phyloP scores from a whole-genome alignment of 73 alveolate genomes.

The Tetrahymena thermophila region DNA sequence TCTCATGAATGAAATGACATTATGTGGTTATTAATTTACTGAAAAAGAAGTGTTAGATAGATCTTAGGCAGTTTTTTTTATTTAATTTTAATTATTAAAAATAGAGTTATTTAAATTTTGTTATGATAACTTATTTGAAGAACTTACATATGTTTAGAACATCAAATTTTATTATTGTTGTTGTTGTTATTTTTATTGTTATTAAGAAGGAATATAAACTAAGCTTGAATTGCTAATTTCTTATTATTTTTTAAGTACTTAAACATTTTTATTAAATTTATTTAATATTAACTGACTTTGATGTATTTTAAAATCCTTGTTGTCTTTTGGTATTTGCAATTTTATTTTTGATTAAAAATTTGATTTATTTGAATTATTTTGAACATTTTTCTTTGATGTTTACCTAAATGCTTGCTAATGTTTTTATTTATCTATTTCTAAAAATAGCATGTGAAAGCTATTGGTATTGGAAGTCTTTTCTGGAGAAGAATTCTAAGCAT shows the following conservation, averaged over 20 bases:
- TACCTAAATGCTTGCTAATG: neutral
- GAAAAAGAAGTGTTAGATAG: neutral
- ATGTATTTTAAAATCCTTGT: neutral
- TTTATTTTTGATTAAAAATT: too few species aligned
- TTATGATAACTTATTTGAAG: neutral
- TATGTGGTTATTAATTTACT: neutral
- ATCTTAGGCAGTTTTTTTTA: neutral
- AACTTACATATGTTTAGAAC: neutral
- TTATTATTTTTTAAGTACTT: neutral
- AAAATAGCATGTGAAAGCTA: neutral
- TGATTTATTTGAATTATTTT: too few species aligned
- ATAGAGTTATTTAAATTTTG: neutral
- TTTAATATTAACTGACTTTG: neutral
- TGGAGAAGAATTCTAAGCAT: neutral
- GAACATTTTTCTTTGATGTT: neutral
- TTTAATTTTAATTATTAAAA: too few species aligned
- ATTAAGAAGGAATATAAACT: too few species aligned
- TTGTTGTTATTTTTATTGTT: too few species aligned
- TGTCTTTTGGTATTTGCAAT: neutral
- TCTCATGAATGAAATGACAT: neutral
- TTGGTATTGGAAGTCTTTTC: neutral
- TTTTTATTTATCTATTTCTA: neutral
- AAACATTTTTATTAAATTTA: neutral
- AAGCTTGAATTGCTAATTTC: neutral
- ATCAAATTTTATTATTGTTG: too few species aligned